Evolutionary conservation across 78 protist species (phyloP), one percentile per base, ranked within the genome.

Genomic region (Tieghemostelium lacteum): DNA sequence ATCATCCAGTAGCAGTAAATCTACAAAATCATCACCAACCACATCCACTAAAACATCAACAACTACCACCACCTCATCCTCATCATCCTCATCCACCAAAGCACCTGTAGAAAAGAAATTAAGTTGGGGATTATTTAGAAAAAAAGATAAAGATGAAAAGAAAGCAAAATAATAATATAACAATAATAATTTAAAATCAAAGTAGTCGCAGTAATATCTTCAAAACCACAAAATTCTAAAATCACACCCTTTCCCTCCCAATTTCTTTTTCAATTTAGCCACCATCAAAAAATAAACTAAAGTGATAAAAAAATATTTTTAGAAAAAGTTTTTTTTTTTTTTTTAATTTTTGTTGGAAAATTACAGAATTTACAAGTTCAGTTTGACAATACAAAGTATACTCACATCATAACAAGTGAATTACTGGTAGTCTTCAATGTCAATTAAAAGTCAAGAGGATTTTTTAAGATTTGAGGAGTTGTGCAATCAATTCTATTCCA

Each of bases 121-220:
- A 31, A 69, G 78, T 83, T 83, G 91, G 91, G 91, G 91, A 14
- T 16, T 83, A 0, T 83, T 83, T 64, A 72, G 72, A 57, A 83
- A 83, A 64, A 83, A 83, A 42, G 91, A 83, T 83, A 78, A 78
- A 55, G 88, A 66, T 55, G 88, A 78, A 39, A 66, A 78, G 58
- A 78, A 78, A 54, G n/a, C 75, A 34, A 69, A 61, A 45, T 50
- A 69, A 69, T 69, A 69, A 69, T 2, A 16, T 1, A 39, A 65
- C 42, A 28, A 45, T 10, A 45, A 45, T 45, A 6, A 45, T 10
- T 45, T 45, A 45, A 45, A 14, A 6, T 14, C 10, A 14, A 14
- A 45, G 10, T 14, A 45, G 6, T 14, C 6, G 10, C 10, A 45
- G 52, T 45, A 45, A 45, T 45, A 45, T 45, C 6, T 14, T 45